Evolutionary conservation across 306 rosid genomes (phyloP), one percentile per base, ranked within the genome.

Genomic region (Cicer cuneatum): DNA sequence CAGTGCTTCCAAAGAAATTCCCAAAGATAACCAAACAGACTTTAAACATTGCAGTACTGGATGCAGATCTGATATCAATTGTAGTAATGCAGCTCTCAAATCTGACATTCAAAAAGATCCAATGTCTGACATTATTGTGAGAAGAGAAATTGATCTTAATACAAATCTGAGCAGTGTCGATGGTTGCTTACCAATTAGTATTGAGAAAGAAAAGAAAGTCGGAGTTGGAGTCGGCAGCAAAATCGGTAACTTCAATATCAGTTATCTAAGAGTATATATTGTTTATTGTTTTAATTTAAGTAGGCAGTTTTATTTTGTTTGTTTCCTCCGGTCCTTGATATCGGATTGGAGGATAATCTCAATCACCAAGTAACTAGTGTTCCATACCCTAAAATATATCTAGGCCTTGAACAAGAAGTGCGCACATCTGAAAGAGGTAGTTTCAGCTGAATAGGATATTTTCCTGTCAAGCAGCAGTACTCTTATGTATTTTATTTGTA

Each of bases 171-270:
- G 78, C 69, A 65, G 73, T 33, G 80, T 71, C 45, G 64, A 71
- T 53, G 87, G 71, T 81, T 74, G 54, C 79, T 42, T 75, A 40
- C 80, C 82, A 48, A 15, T 63, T 75, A 70, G 60, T 74, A 71
- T 80, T 66, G 90, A 84, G 83, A 88, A 75, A 78, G 84, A 77
- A 71, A 84, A 76, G 73, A 78, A 78, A 54, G 71, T 48, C 64
- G 86, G 84, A 71, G 86, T 54, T 75, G 81, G 60, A 77, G 52
- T 43, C 14, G 6, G 54, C 70, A 69, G 73, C 60, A 71, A 40
- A 72, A 77, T 47, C 45, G 91, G 98, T 90, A 93, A 81, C 59
- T 53, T 82, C 59, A 66, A 74, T 64, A 66, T 82, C 46, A 51
- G 42, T 68, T 83, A 73, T 79, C 16, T 56, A 70, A 5, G 24